phyloP scores from a whole-genome alignment of 2,329 filamentous ascomycete species.

The Alternaria atra region DNA sequence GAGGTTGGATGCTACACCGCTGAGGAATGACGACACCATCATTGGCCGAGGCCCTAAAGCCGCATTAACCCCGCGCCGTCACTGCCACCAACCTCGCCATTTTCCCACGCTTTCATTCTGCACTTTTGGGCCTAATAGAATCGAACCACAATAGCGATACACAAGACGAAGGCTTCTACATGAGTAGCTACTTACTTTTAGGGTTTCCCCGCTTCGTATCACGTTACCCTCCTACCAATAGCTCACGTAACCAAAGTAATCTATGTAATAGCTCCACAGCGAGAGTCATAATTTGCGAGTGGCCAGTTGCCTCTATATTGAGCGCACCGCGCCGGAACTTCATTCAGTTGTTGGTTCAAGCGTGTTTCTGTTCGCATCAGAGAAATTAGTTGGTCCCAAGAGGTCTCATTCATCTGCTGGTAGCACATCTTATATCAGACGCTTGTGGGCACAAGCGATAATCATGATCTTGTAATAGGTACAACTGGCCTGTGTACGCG shows the following conservation, averaged over 20 bases:
- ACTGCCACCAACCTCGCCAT: background rate
- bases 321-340: too few species aligned
- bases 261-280: background rate
- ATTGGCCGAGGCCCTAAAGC: constrained; percentile 17
- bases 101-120: background rate
- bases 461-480: too few species aligned
- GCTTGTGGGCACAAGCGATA: too few species aligned
- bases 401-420: too few species aligned
- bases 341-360: too few species aligned
- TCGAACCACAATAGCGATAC: background rate
- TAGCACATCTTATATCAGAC: too few species aligned
- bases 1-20: background rate
- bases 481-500: background rate
- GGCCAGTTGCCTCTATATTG: background rate
- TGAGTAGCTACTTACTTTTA: background rate
- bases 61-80: background rate
- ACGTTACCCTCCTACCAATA: background rate
- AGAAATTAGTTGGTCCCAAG: too few species aligned
- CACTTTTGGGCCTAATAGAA: background rate
- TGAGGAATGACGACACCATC: constrained; percentile 5
- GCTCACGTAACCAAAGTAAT: background rate
- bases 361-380: too few species aligned
- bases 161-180: background rate
- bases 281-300: background rate
- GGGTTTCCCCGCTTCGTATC: background rate